A percentile compares a stretch with the other conserved stretches of the same genome.
phyloP scores from a whole-genome alignment of 495 filamentous ascomycete species.

The Aspergillus affinis region DNA sequence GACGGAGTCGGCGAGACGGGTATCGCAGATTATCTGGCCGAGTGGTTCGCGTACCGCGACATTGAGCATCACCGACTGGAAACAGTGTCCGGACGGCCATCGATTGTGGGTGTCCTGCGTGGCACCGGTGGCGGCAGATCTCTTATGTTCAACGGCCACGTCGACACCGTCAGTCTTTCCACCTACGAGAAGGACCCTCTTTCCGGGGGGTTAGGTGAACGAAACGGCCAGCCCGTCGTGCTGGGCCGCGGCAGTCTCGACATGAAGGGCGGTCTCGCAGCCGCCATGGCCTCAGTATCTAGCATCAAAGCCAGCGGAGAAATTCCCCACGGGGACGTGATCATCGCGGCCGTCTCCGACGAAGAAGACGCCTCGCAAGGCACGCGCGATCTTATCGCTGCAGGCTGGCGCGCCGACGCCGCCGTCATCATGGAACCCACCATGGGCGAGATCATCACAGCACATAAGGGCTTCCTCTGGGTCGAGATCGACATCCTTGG shows the following conservation, averaged over 20 bases:
- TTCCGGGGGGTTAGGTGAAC: conserved; percentile 30
- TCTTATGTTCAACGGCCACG: conserved; percentile 51
- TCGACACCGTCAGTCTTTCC: conserved; percentile 46
- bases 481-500: conserved; percentile 45
- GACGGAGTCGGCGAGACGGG: conserved; percentile 42
- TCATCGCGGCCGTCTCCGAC: conserved; percentile 48
- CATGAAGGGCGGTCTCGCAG: conserved; percentile 50
- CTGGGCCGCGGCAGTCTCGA: conserved; percentile 45
- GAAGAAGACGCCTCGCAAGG: conserved; percentile 48
- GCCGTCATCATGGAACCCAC: conserved; percentile 47
- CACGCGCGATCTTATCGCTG: conserved; percentile 43
- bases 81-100: conserved; percentile 39
- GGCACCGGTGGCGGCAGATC: conserved; percentile 44
- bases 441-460: conserved; percentile 29
- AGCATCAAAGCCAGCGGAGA: conserved; percentile 27
- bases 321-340: conserved; percentile 39
- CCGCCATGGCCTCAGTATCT: conserved; percentile 36
- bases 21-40: conserved; percentile 39
- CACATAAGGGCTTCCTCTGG: conserved; percentile 52
- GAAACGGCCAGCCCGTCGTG: conserved; percentile 35
- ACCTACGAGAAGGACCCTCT: conserved; percentile 45
- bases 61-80: conserved; percentile 48
- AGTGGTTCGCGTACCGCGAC: conserved; percentile 47
- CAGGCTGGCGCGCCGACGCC: conserved; percentile 49
- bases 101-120: conserved; percentile 44